Evolutionary conservation across 1,284 basidiomycete genomes (phyloP).

Genomic region (Cryptococcus sp.): DNA sequence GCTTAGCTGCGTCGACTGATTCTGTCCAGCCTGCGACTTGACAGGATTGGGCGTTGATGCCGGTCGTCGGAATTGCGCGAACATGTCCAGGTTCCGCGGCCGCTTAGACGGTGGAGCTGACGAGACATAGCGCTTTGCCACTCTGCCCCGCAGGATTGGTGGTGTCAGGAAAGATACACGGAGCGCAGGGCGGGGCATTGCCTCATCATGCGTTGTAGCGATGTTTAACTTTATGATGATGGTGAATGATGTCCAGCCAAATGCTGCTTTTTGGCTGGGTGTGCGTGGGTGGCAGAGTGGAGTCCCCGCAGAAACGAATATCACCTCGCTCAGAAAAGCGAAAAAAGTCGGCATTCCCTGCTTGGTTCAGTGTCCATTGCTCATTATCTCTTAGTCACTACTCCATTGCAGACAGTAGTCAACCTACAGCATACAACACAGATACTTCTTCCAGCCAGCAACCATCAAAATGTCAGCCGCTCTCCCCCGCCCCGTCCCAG

Average conservation of each 20-base stretch:
- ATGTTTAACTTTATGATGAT: background rate
- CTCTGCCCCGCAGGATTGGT: no score
- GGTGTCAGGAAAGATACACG: background rate
- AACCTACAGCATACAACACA: background rate
- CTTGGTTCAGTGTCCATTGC: background rate
- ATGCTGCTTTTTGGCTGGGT: background rate
- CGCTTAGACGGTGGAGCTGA: background rate
- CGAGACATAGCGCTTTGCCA: no score
- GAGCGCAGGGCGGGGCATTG: slow-evolving; percentile 6
- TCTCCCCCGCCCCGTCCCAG: slow-evolving; percentile 45
- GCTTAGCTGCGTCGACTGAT: slow-evolving; percentile 1
- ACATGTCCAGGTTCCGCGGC: slow-evolving; percentile 10
- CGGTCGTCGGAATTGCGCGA: slow-evolving; percentile 11
- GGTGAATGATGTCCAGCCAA: slow-evolving; percentile 1
- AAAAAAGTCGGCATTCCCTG: slow-evolving; percentile 1
- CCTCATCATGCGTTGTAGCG: slow-evolving; percentile 8
- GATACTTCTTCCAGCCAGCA: background rate
- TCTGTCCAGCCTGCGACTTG: background rate
- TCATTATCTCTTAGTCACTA: background rate
- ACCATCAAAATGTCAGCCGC: slow-evolving; percentile 23
- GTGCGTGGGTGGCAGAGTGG: no score
- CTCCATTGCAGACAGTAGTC: background rate
- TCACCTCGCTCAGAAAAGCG: background rate
- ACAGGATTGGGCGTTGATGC: background rate
- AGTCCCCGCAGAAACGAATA: no score